phyloP scores from a whole-genome alignment of 1,284 basidiomycete genomes.

The Lentinula novae-zelandiae region DNA sequence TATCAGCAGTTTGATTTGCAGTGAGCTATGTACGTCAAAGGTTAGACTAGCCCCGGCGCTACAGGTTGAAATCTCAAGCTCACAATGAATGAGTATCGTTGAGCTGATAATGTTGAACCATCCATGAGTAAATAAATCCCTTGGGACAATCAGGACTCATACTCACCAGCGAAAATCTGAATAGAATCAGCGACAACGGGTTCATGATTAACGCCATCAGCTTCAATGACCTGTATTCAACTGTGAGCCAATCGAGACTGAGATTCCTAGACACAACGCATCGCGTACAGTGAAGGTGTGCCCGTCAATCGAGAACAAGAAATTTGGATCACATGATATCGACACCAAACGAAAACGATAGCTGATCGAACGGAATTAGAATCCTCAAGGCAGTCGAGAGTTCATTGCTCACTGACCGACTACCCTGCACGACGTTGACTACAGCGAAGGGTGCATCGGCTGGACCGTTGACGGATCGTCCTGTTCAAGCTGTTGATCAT shows the following conservation, averaged over 20 bases:
- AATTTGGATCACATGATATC: slow-evolving; percentile 31
- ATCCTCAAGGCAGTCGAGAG: not conserved
- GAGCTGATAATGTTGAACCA: slow-evolving; percentile 3
- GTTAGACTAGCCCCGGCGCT: too few species aligned
- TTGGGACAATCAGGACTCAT: not conserved
- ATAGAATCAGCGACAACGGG: slow-evolving; percentile 39
- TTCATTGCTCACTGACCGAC: slow-evolving; percentile 20
- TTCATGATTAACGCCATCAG: slow-evolving; percentile 39
- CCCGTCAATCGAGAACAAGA: slow-evolving; percentile 37
- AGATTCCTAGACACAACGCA: not conserved
- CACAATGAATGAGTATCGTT: slow-evolving; percentile 37
- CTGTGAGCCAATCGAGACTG: not conserved
- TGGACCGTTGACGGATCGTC: not conserved
- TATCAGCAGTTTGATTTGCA: slow-evolving; percentile 17
- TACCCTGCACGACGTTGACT: slow-evolving; percentile 21
- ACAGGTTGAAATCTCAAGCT: slow-evolving; percentile 21
- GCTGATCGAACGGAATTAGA: slow-evolving; percentile 4
- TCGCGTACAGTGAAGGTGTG: slow-evolving; percentile 27
- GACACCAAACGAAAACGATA: slow-evolving; percentile 34
- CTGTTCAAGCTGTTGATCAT: not conserved
- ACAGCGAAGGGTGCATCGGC: slow-evolving; percentile 24
- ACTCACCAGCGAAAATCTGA: slow-evolving; percentile 28
- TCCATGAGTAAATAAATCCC: not conserved
- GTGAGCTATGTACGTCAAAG: slow-evolving; percentile 19
- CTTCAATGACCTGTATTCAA: slow-evolving; percentile 42